A percentile compares a stretch with the other conserved stretches of the same genome.
These are phyloP conservation scores for Suillus decipiens DNA, from an alignment of 768 basidiomycete genomes.

Conservation along the genomic window DNA sequence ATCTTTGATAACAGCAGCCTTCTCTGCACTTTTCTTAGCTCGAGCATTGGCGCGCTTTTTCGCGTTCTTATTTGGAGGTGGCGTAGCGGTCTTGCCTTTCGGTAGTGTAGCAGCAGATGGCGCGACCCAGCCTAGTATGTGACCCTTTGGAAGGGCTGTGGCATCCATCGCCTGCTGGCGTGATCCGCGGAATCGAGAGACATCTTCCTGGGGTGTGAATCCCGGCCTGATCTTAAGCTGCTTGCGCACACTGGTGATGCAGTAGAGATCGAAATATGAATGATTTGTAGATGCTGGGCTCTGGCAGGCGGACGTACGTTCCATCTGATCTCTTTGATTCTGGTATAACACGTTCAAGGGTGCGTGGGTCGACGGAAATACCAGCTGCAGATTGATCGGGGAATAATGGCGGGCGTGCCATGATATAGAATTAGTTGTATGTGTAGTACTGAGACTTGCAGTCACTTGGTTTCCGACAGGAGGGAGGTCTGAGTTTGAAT, in stretches of 20 bases:
- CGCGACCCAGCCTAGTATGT: constrained; percentile 79
- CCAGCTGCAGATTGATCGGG: constrained; percentile 73
- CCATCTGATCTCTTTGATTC: constrained; percentile 82
- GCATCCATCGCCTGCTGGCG: constrained; percentile 74
- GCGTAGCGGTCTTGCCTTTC: constrained; percentile 28
- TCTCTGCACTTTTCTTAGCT: constrained; percentile 62
- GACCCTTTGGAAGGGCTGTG: constrained; percentile 68
- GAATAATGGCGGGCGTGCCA: constrained; percentile 78
- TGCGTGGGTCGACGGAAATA: constrained; percentile 83
- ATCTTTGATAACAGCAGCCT: constrained; percentile 62
- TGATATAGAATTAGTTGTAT: constrained; percentile 26
- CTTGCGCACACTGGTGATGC: constrained; percentile 69
- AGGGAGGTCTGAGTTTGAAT: constrained; percentile 32
- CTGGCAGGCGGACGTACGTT: constrained; percentile 50
- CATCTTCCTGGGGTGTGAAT: constrained; percentile 93
- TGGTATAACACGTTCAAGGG: constrained; percentile 86
- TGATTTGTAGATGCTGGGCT: constrained; percentile 13
- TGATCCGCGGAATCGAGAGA: constrained; percentile 80
- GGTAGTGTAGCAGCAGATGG: constrained; percentile 46
- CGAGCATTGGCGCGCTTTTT: constrained; percentile 80
- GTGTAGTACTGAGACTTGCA: constrained; percentile 16
- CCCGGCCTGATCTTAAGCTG: constrained; percentile 89
- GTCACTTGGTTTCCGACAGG: constrained; percentile 8
- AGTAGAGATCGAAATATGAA: constrained; percentile 5
- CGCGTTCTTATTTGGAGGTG: constrained; percentile 73